phyloP scores from a whole-genome alignment of 148 eudicot genomes.

The Chenopodium quinoa region DNA sequence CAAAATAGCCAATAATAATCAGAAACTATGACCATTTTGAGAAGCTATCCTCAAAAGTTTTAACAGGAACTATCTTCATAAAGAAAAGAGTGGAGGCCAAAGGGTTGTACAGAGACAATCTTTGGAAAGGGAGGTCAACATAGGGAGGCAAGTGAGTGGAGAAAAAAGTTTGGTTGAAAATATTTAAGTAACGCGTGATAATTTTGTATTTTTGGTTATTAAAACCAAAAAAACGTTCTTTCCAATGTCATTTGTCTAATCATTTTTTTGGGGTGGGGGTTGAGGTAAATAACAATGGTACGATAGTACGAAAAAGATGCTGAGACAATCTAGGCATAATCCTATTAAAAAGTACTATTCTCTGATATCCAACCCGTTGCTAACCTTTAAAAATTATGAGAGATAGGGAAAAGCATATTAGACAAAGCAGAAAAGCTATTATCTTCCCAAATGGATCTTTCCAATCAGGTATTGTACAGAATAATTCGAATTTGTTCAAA shows the following conservation, averaged over 20 bases:
- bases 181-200: neutral
- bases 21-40: too few relatives aligned
- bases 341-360: neutral
- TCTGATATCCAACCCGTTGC: neutral
- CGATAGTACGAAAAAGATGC: neutral
- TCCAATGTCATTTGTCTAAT: neutral
- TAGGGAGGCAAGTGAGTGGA: neutral
- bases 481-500: neutral
- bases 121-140: neutral
- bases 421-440: neutral
- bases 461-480: neutral
- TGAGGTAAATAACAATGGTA: neutral
- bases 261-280: neutral
- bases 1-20: too few relatives aligned
- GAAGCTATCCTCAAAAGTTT: neutral
- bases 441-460: neutral
- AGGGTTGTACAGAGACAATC: neutral
- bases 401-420: neutral
- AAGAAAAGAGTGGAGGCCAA: neutral
- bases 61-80: too few relatives aligned
- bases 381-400: neutral
- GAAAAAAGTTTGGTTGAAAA: neutral
- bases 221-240: neutral
- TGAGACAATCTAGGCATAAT: conserved; percentile 2
- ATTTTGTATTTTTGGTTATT: too few relatives aligned